Conservation (phyloP, 2,329 filamentous ascomycete genomes). For the Colletotrichum tofieldiae region DNA sequence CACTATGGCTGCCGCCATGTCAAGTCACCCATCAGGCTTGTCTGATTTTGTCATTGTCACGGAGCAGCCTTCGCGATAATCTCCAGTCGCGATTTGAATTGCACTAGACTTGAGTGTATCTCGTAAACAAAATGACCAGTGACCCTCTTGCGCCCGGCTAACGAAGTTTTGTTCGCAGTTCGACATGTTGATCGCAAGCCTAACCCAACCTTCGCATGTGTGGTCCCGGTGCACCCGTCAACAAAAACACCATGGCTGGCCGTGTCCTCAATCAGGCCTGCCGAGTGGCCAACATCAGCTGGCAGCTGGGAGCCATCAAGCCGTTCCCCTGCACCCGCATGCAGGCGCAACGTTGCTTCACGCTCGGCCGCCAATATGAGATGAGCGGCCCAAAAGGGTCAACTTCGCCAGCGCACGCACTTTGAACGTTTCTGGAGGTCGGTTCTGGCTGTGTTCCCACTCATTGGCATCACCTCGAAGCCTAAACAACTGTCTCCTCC, state of each 20-base stretch:
- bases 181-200: background rate
- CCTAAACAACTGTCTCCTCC: background rate
- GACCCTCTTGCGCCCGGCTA: background rate
- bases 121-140: no score
- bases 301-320: constrained; percentile 30
- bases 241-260: background rate
- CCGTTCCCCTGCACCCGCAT: constrained; percentile 16
- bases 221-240: background rate
- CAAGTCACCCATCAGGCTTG: background rate
- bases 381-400: background rate
- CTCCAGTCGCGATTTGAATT: background rate
- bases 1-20: background rate
- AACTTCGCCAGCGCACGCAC: background rate
- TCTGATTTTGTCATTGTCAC: no score
- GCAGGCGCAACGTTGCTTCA: constrained; percentile 23
- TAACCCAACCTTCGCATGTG: constrained; percentile 4
- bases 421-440: background rate
- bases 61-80: background rate
- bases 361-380: background rate
- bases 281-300: constrained; percentile 9
- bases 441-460: background rate
- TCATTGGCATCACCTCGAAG: background rate
- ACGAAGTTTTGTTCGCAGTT: background rate
- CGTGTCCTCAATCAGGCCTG: background rate
- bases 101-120: background rate